phyloP scores from a whole-genome alignment of 1,284 basidiomycete genomes.

The Pyrrhoderma noxium region DNA sequence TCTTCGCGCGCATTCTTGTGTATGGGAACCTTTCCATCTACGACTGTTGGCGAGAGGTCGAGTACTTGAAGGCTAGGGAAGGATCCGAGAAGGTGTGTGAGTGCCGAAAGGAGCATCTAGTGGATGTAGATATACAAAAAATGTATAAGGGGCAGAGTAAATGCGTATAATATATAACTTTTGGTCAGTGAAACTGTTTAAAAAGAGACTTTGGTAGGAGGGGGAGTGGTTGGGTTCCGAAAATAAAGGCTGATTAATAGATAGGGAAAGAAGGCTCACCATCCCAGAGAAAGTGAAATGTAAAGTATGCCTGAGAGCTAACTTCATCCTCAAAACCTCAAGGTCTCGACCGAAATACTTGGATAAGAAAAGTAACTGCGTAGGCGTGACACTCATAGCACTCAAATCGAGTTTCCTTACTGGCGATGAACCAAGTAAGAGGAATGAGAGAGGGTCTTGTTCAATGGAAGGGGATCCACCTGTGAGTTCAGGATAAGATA shows the following conservation, averaged over 20 bases:
- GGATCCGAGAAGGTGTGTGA: conserved; percentile 32
- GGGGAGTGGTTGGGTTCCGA: background rate
- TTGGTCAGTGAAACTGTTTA: no score
- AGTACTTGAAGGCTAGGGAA: conserved; percentile 31
- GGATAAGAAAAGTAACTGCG: conserved; percentile 48
- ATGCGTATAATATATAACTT: background rate
- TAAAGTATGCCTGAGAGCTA: conserved; percentile 58
- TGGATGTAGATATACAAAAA: conserved; percentile 28
- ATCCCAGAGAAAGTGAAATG: conserved; percentile 58
- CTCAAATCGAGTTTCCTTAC: conserved; percentile 51
- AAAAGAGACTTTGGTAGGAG: background rate
- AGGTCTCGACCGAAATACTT: conserved; percentile 38
- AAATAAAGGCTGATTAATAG: no score
- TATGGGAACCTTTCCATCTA: conserved; percentile 34
- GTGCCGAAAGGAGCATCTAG: conserved; percentile 30
- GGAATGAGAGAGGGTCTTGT: conserved; percentile 30
- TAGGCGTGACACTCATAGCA: conserved; percentile 49
- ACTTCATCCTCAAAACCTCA: conserved; percentile 44
- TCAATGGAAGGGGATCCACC: no score
- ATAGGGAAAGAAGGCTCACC: conserved; percentile 36
- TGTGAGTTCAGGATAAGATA: no score
- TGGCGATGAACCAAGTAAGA: conserved; percentile 40
- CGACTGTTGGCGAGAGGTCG: conserved; percentile 52
- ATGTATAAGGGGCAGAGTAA: background rate
- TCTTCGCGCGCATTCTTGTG: conserved; percentile 41